A percentile compares a stretch with the other conserved stretches of the same genome.
phyloP scores from a whole-genome alignment of 1,284 basidiomycete species.

The Heterobasidion irregulare region DNA sequence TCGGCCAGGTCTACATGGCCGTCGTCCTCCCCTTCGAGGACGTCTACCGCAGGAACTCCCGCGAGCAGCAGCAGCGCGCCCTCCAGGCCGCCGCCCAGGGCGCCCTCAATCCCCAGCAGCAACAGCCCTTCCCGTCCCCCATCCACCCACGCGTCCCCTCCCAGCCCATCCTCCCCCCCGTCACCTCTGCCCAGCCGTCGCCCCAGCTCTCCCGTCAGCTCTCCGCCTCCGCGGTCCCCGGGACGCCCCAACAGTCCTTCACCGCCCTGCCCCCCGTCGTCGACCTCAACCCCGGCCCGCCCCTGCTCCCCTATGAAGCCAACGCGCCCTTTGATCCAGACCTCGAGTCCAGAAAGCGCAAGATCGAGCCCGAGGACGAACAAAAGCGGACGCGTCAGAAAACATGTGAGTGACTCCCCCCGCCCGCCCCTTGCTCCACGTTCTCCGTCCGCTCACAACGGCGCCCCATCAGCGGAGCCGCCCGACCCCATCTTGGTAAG shows the following conservation, averaged over 20 bases:
- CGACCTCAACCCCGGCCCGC: constrained; percentile 3
- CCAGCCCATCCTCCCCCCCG: constrained; percentile 6
- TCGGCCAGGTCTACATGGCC: constrained; percentile 50
- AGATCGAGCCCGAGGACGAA: constrained; percentile 55
- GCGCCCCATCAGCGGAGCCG: constrained; percentile 18
- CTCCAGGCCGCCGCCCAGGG: constrained; percentile 9
- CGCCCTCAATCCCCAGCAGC: constrained; percentile 10
- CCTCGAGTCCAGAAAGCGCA: constrained; percentile 55
- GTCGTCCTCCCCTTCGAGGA: constrained; percentile 67
- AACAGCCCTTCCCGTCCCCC: constrained; percentile 1
- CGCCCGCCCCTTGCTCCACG: constrained; percentile 3
- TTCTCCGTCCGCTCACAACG: not conserved
- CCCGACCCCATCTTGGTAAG: constrained; percentile 16
- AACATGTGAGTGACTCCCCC: constrained; percentile 42
- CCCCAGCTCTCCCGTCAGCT: constrained; percentile 8
- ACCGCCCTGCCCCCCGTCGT: not conserved
- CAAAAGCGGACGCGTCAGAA: constrained; percentile 61
- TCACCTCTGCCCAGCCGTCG: not conserved
- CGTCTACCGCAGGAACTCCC: constrained; percentile 49
- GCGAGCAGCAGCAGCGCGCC: constrained; percentile 47
- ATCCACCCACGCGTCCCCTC: constrained; percentile 4
- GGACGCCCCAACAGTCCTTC: not conserved
- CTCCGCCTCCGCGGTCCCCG: not conserved
- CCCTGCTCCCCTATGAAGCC: constrained; percentile 5
- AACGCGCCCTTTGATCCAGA: constrained; percentile 28